Percentiles rank a stretch among this genome's conserved stretches.
phyloP scores from a whole-genome alignment of 805 yeast genomes.

The Ogataea siamensis region DNA sequence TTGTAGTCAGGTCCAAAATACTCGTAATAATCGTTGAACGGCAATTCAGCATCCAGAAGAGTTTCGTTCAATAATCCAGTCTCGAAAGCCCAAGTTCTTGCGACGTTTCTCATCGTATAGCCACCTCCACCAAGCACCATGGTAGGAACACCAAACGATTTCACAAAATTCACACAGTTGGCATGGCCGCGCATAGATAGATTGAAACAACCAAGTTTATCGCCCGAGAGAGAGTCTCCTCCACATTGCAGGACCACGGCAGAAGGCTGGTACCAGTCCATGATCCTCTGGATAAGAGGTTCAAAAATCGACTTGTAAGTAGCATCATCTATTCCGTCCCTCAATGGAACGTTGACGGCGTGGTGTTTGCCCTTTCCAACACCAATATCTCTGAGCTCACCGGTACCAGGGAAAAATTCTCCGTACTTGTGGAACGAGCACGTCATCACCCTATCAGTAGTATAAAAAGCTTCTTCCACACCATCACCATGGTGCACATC shows the following conservation, averaged over 20 bases:
- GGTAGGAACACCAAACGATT: constrained; percentile 82
- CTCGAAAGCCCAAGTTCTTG: constrained; percentile 93
- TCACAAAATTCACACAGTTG: constrained; percentile 87
- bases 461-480: constrained; percentile 90
- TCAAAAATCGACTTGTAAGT: constrained; percentile 83
- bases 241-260: constrained; percentile 98
- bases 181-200: constrained; percentile 94
- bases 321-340: constrained; percentile 93
- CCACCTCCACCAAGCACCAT: constrained; percentile 98
- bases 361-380: constrained; percentile 82
- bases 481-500: constrained; percentile 96
- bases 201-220: constrained; percentile 93
- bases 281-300: constrained; percentile 74
- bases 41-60: constrained; percentile 70
- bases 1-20: constrained; percentile 97
- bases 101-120: constrained; percentile 94
- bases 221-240: constrained; percentile 95
- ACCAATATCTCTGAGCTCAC: constrained; percentile 80
- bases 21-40: constrained; percentile 95
- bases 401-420: constrained; percentile 92
- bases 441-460: constrained; percentile 90
- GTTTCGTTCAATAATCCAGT: constrained; percentile 84
- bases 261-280: constrained; percentile 90
- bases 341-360: constrained; percentile 79
- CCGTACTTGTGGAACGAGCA: constrained; percentile 90